Conservation (phyloP, 495 filamentous ascomycete species). For the Aspergillus carlsbadensis region DNA sequence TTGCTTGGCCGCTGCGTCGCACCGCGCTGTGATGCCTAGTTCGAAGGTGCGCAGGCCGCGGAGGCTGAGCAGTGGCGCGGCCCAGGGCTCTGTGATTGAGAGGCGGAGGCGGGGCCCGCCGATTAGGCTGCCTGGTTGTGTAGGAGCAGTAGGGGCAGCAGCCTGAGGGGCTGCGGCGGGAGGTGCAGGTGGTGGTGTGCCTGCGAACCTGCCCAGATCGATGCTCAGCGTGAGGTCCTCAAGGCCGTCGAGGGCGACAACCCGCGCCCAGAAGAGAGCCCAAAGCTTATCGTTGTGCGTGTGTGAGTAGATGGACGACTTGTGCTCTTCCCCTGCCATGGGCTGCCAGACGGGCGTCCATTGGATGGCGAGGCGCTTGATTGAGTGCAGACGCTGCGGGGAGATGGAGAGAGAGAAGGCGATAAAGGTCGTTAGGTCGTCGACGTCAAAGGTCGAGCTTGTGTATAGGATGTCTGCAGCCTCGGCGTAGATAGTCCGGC, state of each 20-base stretch:
- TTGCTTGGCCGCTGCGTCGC: constrained; percentile 31
- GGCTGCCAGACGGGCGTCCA: constrained; percentile 42
- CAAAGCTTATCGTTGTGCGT: constrained; percentile 43
- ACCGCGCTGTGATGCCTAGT: constrained; percentile 38
- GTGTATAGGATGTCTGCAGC: constrained; percentile 32
- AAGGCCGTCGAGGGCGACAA: constrained; percentile 24
- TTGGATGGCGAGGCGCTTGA: constrained; percentile 32
- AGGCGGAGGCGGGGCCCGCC: constrained; percentile 27
- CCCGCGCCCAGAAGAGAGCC: constrained; percentile 33
- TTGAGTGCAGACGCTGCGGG: constrained; percentile 14
- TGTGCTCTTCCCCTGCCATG: constrained; percentile 31
- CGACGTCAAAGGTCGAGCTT: constrained; percentile 34
- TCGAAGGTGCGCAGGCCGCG: constrained; percentile 36
- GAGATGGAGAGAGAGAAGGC: constrained; percentile 31
- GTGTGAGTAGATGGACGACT: constrained; percentile 38
- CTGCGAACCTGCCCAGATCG: constrained; percentile 36
- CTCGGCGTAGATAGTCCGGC: constrained; percentile 44
- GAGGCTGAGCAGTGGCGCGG: constrained; percentile 32
- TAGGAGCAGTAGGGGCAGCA: background rate
- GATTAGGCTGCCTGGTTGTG: constrained; percentile 17
- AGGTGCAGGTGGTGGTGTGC: constrained; percentile 4
- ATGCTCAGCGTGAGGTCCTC: constrained; percentile 27
- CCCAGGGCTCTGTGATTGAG: constrained; percentile 29
- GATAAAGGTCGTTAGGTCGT: constrained; percentile 44
- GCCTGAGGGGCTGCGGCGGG: background rate